Evolutionary conservation across 495 filamentous ascomycete genomes (phyloP).

Genomic region (Viridothelium virens): DNA sequence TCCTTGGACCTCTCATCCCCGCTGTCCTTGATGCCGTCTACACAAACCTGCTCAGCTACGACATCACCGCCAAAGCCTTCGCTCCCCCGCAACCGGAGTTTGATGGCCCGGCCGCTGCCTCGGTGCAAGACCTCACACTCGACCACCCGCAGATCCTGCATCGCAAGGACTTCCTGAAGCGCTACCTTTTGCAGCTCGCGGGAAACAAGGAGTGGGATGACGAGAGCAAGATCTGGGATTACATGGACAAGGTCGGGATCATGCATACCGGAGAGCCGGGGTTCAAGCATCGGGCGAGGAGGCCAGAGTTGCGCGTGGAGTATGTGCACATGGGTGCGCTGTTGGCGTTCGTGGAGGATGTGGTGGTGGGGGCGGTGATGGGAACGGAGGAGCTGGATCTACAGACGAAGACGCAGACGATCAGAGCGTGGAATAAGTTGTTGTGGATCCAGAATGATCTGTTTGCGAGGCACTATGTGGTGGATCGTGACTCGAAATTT

Average conservation of each 20-base stretch:
- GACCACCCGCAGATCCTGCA: slow-evolving; percentile 38
- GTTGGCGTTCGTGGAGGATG: slow-evolving; percentile 63
- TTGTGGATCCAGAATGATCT: slow-evolving; percentile 75
- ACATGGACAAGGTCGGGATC: slow-evolving; percentile 34
- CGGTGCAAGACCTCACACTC: slow-evolving; percentile 26
- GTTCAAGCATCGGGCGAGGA: slow-evolving; percentile 40
- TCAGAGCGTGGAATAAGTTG: slow-evolving; percentile 56
- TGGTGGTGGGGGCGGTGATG: slow-evolving; percentile 65
- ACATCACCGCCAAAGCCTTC: slow-evolving; percentile 39
- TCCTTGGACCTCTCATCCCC: slow-evolving; percentile 34
- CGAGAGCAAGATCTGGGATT: slow-evolving; percentile 16
- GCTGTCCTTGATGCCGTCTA: slow-evolving; percentile 36
- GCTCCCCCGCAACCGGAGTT: slow-evolving; percentile 36
- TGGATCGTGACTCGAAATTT: slow-evolving; percentile 8
- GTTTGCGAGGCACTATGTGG: slow-evolving; percentile 65
- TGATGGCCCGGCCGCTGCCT: slow-evolving; percentile 23
- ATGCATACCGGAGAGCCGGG: slow-evolving; percentile 45
- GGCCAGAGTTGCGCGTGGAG: slow-evolving; percentile 61
- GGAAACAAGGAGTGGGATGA: slow-evolving; percentile 21
- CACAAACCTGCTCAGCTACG: slow-evolving; percentile 35
- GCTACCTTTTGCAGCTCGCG: slow-evolving; percentile 28
- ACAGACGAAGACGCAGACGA: slow-evolving; percentile 56
- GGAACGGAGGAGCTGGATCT: slow-evolving; percentile 57
- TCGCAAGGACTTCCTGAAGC: slow-evolving; percentile 37
- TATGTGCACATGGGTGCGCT: slow-evolving; percentile 65